Conservation (phyloP, 352 stramenopile species). For the Lagenidium sp. region DNA sequence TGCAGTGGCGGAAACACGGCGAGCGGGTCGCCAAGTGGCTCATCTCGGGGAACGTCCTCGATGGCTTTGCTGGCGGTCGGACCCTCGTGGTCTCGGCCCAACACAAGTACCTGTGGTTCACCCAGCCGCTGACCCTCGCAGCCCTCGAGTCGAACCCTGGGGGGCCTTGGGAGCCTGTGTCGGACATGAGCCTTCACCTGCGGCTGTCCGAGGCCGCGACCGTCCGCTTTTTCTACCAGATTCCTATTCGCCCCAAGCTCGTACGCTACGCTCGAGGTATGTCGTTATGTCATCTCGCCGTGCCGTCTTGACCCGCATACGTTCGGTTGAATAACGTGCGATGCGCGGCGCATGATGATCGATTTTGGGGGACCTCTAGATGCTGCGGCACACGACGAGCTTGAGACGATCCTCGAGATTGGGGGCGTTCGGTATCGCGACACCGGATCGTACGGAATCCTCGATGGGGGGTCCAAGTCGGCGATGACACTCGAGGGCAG, state of each 20-base stretch:
- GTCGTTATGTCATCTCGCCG: constrained; percentile 4
- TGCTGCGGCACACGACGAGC: constrained; percentile 36
- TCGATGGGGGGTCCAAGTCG: constrained; percentile 45
- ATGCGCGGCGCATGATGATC: background rate
- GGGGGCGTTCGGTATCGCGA: constrained; percentile 62
- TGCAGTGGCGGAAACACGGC: constrained; percentile 70
- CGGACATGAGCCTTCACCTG: constrained; percentile 46
- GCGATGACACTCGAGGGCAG: constrained; percentile 44
- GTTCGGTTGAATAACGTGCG: too few species aligned
- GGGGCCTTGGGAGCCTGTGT: constrained; percentile 45
- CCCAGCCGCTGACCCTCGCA: constrained; percentile 33
- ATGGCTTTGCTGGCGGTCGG: constrained; percentile 57
- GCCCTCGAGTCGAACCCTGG: constrained; percentile 30
- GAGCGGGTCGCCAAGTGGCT: constrained; percentile 37
- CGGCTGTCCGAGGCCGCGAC: constrained; percentile 30
- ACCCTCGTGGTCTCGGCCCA: constrained; percentile 56
- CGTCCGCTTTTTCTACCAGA: constrained; percentile 66
- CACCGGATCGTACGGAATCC: constrained; percentile 51
- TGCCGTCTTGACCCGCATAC: too few species aligned
- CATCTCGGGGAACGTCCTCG: constrained; percentile 44
- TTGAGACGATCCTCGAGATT: constrained; percentile 52
- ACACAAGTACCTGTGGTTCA: constrained; percentile 59
- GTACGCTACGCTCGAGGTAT: constrained; percentile 41
- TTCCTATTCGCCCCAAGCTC: constrained; percentile 49
- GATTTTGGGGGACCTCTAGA: constrained; percentile 14